phyloP scores from a whole-genome alignment of 352 stramenopile species.

The Pythium pyrilobum region DNA sequence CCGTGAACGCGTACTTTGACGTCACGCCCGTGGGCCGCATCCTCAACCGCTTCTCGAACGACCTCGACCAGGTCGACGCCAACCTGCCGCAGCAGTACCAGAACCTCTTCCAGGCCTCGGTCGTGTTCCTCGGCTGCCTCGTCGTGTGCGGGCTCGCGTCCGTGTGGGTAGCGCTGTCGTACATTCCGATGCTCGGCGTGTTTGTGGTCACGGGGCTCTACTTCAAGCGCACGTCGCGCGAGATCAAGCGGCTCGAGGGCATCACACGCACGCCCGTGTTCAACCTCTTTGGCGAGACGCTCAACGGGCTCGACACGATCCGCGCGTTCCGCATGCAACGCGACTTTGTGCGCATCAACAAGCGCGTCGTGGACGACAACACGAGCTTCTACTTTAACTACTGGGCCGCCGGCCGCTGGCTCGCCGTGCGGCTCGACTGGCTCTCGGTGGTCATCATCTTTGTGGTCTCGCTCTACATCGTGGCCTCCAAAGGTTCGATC shows the following conservation, averaged over 20 bases:
- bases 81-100: constrained; percentile 38
- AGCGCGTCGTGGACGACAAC: constrained; percentile 32
- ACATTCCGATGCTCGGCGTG: constrained; percentile 50
- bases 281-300: constrained; percentile 87
- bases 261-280: constrained; percentile 89
- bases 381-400: constrained; percentile 39
- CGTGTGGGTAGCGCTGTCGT: constrained; percentile 35
- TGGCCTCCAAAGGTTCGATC: constrained; percentile 43
- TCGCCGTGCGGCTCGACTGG: constrained; percentile 88
- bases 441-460: constrained; percentile 83
- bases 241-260: constrained; percentile 93
- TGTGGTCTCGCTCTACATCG: constrained; percentile 81
- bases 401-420: constrained; percentile 73
- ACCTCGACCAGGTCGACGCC: constrained; percentile 54
- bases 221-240: constrained; percentile 71
- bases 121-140: constrained; percentile 25
- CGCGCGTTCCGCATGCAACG: constrained; percentile 55
- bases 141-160: constrained; percentile 35
- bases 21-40: constrained; percentile 59
- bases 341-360: constrained; percentile 26
- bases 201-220: constrained; percentile 61
- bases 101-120: constrained; percentile 28
- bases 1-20: constrained; percentile 64
- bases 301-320: constrained; percentile 92
- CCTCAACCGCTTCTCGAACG: constrained; percentile 60